Percentiles rank a stretch among this genome's conserved stretches.
Conservation (phyloP, 2,329 filamentous ascomycete species). For the Penicillium brasilianum region DNA sequence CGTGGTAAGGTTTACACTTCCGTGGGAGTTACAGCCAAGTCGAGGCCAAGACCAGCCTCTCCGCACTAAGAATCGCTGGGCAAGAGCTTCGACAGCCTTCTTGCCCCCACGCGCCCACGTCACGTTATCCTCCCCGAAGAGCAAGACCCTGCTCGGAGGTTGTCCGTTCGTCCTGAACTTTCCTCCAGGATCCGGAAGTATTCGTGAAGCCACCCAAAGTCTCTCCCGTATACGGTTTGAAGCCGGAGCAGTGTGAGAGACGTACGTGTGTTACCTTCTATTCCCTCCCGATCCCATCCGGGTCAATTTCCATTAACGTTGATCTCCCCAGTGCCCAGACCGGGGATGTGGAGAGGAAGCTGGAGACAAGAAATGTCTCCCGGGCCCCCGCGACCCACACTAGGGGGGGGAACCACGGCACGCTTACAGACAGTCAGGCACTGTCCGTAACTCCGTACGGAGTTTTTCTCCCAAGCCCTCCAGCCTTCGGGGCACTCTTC, state of each 20-base stretch:
- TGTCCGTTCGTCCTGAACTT: background rate
- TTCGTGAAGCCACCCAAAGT: background rate
- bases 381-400: conserved; percentile 19
- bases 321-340: conserved; percentile 11
- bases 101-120: background rate
- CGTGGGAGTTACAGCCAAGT: background rate
- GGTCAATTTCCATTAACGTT: conserved; percentile 12
- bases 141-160: background rate
- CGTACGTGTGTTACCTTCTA: background rate
- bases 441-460: background rate
- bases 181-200: too few species aligned
- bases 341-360: conserved; percentile 16
- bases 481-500: background rate
- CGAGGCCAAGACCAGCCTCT: conserved; percentile 4
- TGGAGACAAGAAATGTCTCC: conserved; percentile 8
- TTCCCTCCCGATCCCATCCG: background rate
- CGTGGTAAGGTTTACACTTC: background rate
- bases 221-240: background rate
- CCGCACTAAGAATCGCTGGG: conserved; percentile 5
- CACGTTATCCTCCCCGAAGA: too few species aligned
- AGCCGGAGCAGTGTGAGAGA: background rate
- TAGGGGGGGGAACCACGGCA: background rate
- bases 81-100: conserved; percentile 4
- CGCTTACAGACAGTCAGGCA: background rate
- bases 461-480: background rate